Evolutionary conservation across 2,329 filamentous ascomycete species (phyloP).

Genomic region (Fusarium pininemorale): DNA sequence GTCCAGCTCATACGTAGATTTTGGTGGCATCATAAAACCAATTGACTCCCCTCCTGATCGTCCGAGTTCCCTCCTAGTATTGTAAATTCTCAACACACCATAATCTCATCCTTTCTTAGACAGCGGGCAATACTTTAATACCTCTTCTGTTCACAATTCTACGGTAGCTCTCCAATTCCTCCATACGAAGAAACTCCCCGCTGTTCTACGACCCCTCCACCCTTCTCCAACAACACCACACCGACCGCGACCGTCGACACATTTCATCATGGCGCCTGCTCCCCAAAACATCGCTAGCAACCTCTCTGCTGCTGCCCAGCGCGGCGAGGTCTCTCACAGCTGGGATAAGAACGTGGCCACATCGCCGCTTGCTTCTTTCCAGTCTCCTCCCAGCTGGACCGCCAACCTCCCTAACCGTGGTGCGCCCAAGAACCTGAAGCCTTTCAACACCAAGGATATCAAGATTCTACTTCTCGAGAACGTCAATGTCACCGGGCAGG

Average conservation of each 20-base stretch:
- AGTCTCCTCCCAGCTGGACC: conserved; percentile 74
- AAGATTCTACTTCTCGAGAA: conserved; percentile 97
- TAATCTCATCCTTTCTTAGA: background rate
- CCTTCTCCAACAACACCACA: conserved; percentile 41
- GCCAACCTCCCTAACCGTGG: conserved; percentile 52
- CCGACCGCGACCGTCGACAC: conserved; percentile 12
- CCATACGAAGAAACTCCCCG: conserved; percentile 1
- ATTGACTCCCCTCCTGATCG: conserved; percentile 11
- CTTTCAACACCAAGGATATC: conserved; percentile 94
- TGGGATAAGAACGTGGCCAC: conserved; percentile 71
- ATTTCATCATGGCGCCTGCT: conserved; percentile 52
- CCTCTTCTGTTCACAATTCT: background rate
- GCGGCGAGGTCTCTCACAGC: conserved; percentile 63
- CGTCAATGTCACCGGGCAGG: conserved; percentile 88
- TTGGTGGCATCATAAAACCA: conserved; percentile 32
- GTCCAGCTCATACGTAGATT: conserved; percentile 9
- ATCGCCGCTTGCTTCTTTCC: conserved; percentile 79
- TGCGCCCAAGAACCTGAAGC: conserved; percentile 81
- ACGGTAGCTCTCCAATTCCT: conserved; percentile 16
- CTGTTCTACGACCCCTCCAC: conserved; percentile 23
- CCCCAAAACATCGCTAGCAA: conserved; percentile 59
- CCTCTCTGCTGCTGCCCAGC: conserved; percentile 47
- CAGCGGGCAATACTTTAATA: conserved; percentile 11
- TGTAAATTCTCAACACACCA: background rate
- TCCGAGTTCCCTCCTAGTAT: background rate